Evolutionary conservation across 345 rosid genomes (phyloP).

Genomic region (Salix udensis): DNA sequence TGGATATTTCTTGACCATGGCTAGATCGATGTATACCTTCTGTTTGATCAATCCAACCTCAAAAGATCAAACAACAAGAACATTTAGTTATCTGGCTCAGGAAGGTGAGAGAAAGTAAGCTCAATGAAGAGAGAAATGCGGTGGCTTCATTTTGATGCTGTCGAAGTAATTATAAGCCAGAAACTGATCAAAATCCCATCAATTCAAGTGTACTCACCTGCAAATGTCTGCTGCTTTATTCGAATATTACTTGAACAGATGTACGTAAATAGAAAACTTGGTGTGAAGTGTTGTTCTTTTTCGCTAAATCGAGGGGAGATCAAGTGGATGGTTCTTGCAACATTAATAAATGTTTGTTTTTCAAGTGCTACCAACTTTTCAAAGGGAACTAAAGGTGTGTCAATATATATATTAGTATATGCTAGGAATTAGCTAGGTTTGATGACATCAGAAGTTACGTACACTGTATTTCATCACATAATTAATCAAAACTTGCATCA

Average conservation of each 20-base stretch:
- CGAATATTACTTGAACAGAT: constrained; percentile 19
- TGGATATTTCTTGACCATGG: not conserved
- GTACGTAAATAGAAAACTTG: constrained; percentile 16
- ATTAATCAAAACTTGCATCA: too few species aligned
- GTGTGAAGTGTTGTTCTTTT: constrained; percentile 20
- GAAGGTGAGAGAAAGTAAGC: not conserved
- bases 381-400: too few species aligned
- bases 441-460: too few species aligned
- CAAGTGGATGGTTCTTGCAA: not conserved
- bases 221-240: constrained; percentile 23
- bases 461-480: too few species aligned
- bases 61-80: constrained; percentile 2
- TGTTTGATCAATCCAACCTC: not conserved
- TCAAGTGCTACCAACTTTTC: too few species aligned
- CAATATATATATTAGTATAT: too few species aligned
- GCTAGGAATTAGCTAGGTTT: too few species aligned
- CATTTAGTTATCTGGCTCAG: not conserved
- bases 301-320: constrained; percentile 23
- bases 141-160: constrained; percentile 9
- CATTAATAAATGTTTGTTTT: too few species aligned
- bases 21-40: not conserved
- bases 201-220: constrained; percentile 13
- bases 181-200: constrained; percentile 11
- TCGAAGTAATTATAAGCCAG: constrained; percentile 5
- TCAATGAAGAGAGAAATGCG: not conserved